Evolutionary conservation across 805 yeast species (phyloP).

Genomic region (Metschnikowia baotianmanensis): DNA sequence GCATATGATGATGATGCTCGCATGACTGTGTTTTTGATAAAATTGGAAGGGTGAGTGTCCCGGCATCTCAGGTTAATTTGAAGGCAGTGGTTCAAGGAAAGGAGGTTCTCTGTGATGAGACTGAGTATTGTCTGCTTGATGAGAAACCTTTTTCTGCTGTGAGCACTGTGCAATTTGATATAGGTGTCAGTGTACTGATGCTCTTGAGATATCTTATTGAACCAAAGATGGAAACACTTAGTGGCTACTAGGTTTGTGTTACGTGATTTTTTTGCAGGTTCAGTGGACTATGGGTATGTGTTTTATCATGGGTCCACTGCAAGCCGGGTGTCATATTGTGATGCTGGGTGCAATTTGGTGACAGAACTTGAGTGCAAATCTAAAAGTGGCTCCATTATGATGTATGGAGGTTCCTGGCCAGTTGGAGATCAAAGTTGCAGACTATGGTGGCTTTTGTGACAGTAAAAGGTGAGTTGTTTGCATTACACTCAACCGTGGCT

Average conservation of each 20-base stretch:
- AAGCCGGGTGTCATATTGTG: not conserved
- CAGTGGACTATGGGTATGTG: not conserved
- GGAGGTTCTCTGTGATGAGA: conserved; percentile 1
- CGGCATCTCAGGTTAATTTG: not conserved
- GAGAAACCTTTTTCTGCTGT: conserved; percentile 6
- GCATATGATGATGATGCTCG: too few relatives aligned
- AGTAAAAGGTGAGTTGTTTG: not conserved
- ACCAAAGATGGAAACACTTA: not conserved
- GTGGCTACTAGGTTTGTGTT: not conserved
- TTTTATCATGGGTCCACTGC: not conserved
- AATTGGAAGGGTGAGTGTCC: not conserved
- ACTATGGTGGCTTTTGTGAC: not conserved
- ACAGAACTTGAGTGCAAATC: conserved; percentile 4
- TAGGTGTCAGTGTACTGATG: not conserved
- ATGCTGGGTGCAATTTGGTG: conserved; percentile 3
- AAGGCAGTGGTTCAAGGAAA: not conserved
- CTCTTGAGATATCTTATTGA: conserved; percentile 2
- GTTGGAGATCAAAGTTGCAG: conserved; percentile 5
- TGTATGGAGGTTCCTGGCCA: conserved; percentile 1
- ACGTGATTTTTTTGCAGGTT: not conserved
- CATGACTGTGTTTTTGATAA: not conserved
- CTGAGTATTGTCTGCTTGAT: conserved; percentile 1
- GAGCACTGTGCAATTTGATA: conserved; percentile 5
- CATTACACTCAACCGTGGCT: not conserved
- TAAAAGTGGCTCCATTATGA: not conserved